Evolutionary conservation across 768 basidiomycete genomes (phyloP), one percentile per base, ranked within the genome.

Genomic region (Chlorophyllum brunneum): DNA sequence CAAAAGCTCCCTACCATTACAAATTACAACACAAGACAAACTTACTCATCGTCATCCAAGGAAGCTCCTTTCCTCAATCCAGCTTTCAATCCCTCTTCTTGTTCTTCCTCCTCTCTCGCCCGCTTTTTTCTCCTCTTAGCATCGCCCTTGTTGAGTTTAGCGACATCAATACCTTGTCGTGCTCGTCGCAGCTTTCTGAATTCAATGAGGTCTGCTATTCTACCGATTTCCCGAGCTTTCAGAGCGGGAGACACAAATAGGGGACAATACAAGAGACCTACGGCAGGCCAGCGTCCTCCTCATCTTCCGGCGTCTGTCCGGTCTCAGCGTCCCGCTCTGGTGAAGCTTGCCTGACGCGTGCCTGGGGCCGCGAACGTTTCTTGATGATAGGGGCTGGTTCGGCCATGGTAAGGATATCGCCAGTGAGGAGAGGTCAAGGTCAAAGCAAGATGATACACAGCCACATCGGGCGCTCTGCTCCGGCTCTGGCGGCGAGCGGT

Each of bases 91-190:
- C 44, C 51, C 10, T 40, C 44, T 22, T 45, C 43, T 15, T 74
- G 72, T 6, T 58, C 67, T 51, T 81, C 83, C 40, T 70, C 73
- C 43, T 79, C 81, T 16, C 69, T 62, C 13, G 68, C 69, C 44
- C 76, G 71, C 63, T 83, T 82, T 63, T 78, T 79, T 71, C 80
- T 86, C 74, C 82, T 87, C 71, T 81, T 86, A 7, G 65, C 75
- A 61, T 92, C 93, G 0, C 95, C 95, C 56, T 86, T 84, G 65
- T 85, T 91, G 11, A 99, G 72, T 63, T 87, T 94, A 42, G 82
- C 74, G 1, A 82, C 79, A 59, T 97, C 93, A 45, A 98, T 97
- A 1, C 95, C 95, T 62, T 85, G 80, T 51, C 89, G 73, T 26
- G 79, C 64, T 61, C 80, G 83, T 46, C 83, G 78, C 23, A 95